These are phyloP conservation scores for Suillus lakei DNA, from an alignment of 768 basidiomycete genomes.

Conservation along the genomic window DNA sequence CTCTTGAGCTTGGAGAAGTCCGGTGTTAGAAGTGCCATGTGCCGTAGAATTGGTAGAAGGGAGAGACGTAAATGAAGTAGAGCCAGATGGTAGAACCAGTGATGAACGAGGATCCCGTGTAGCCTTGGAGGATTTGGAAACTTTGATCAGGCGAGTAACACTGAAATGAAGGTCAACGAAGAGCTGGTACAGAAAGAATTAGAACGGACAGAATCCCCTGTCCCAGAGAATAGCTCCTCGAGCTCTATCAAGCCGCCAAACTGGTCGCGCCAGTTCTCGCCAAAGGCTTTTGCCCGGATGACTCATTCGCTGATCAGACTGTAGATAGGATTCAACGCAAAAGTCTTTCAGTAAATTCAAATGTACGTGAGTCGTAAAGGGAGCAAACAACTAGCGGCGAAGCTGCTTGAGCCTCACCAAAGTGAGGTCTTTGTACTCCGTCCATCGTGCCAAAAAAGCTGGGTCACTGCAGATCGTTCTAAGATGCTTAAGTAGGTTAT, in stretches of 20 bases:
- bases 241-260: slow-evolving; percentile 63
- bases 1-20: slow-evolving; percentile 68
- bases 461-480: too few species aligned
- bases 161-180: slow-evolving; percentile 38
- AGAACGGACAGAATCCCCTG: slow-evolving; percentile 77
- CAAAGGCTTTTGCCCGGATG: too few species aligned
- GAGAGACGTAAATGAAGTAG: slow-evolving; percentile 51
- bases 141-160: slow-evolving; percentile 81
- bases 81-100: slow-evolving; percentile 32
- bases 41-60: slow-evolving; percentile 34
- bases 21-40: slow-evolving; percentile 35
- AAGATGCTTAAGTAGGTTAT: too few species aligned
- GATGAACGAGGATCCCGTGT: slow-evolving; percentile 44
- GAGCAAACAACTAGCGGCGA: too few species aligned
- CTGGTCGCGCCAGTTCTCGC: slow-evolving; percentile 70
- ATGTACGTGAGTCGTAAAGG: too few species aligned
- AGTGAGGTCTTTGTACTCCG: too few species aligned
- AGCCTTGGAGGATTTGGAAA: slow-evolving; percentile 60
- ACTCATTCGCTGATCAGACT: too few species aligned
- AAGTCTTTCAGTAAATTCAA: too few species aligned
- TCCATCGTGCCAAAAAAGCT: too few species aligned
- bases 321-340: too few species aligned
- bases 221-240: slow-evolving; percentile 79
- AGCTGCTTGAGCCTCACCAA: too few species aligned
- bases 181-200: background rate